These are phyloP conservation scores for Magnaporthales sp. DNA, from an alignment of 2,329 filamentous ascomycete genomes.

Conservation along the genomic window DNA sequence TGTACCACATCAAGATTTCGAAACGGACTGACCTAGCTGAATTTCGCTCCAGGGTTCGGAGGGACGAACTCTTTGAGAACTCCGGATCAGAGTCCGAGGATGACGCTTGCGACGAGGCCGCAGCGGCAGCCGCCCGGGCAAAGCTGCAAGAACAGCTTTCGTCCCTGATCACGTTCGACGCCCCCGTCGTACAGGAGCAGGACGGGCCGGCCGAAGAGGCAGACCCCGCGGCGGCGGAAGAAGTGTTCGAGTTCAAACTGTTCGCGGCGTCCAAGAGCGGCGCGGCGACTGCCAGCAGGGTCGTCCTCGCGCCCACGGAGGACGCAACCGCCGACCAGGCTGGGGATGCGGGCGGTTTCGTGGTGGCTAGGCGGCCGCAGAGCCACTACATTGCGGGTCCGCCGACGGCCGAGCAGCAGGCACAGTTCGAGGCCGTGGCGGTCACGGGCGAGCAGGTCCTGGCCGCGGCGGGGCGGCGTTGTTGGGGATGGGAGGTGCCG, in stretches of 20 bases:
- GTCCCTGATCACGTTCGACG: constrained; percentile 32
- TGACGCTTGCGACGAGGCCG: constrained; percentile 19
- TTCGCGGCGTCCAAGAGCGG: constrained; percentile 35
- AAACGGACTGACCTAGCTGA: constrained; percentile 8
- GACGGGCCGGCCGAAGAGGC: constrained; percentile 18
- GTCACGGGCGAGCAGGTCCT: constrained; percentile 44
- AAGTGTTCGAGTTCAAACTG: constrained; percentile 48
- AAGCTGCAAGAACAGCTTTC: constrained; percentile 27
- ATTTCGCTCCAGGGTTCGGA: constrained; percentile 35
- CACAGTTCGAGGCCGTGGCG: constrained; percentile 35
- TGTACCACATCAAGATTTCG: background rate
- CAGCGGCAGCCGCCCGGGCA: constrained; percentile 32
- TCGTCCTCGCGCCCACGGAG: constrained; percentile 35
- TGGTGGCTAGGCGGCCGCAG: constrained; percentile 29
- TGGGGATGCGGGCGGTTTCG: constrained; percentile 27
- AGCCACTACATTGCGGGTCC: constrained; percentile 39
- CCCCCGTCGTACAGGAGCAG: constrained; percentile 7
- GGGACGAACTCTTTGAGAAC: constrained; percentile 38
- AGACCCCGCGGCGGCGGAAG: constrained; percentile 15
- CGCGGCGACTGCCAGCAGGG: constrained; percentile 28
- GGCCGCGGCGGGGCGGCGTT: constrained; percentile 28
- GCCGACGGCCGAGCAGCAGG: constrained; percentile 25
- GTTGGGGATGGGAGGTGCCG: constrained; percentile 51
- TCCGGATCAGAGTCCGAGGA: constrained; percentile 23
- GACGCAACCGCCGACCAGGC: constrained; percentile 25